Percentiles rank a stretch among this genome's conserved stretches.
Conservation (phyloP, 2,329 filamentous ascomycete species). For the Fusarium brevicatenulatum region DNA sequence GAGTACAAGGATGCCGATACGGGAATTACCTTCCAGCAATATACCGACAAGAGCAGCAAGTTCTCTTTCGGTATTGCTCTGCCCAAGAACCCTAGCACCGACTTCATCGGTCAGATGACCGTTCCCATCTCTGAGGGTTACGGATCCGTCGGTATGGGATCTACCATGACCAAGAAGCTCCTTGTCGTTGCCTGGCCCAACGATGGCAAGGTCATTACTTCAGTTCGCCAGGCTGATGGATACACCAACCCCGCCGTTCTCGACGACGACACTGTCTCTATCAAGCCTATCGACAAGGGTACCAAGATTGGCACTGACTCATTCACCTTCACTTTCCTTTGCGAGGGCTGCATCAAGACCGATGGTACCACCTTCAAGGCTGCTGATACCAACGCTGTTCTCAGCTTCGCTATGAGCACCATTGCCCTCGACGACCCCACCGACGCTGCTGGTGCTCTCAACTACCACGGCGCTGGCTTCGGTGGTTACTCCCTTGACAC, state of each 20-base stretch:
- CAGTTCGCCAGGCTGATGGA: slow-evolving; percentile 66
- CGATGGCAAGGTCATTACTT: slow-evolving; percentile 63
- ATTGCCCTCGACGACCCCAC: slow-evolving; percentile 53
- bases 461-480: slow-evolving; percentile 55
- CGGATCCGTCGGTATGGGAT: slow-evolving; percentile 66
- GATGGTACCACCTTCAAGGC: slow-evolving; percentile 58
- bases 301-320: slow-evolving; percentile 65
- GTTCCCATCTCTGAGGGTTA: slow-evolving; percentile 59
- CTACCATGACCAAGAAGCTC: slow-evolving; percentile 67
- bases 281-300: slow-evolving; percentile 67
- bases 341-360: slow-evolving; percentile 65
- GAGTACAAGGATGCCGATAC: slow-evolving; percentile 58
- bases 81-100: slow-evolving; percentile 60
- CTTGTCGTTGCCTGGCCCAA: slow-evolving; percentile 69
- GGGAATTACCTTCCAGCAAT: slow-evolving; percentile 64
- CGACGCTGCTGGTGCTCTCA: slow-evolving; percentile 48
- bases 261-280: slow-evolving; percentile 62
- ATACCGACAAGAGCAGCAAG: slow-evolving; percentile 55
- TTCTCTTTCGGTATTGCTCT: slow-evolving; percentile 66
- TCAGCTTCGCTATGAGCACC: slow-evolving; percentile 67
- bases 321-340: slow-evolving; percentile 73
- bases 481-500: slow-evolving; percentile 55
- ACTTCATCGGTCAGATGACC: slow-evolving; percentile 67
- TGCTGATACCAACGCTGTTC: slow-evolving; percentile 54
- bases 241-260: slow-evolving; percentile 69